Percentiles rank a stretch among this genome's conserved stretches.
These are phyloP conservation scores for Pyrenochaeta sp. DNA, from an alignment of 2,329 filamentous ascomycete genomes.

Conservation along the genomic window DNA sequence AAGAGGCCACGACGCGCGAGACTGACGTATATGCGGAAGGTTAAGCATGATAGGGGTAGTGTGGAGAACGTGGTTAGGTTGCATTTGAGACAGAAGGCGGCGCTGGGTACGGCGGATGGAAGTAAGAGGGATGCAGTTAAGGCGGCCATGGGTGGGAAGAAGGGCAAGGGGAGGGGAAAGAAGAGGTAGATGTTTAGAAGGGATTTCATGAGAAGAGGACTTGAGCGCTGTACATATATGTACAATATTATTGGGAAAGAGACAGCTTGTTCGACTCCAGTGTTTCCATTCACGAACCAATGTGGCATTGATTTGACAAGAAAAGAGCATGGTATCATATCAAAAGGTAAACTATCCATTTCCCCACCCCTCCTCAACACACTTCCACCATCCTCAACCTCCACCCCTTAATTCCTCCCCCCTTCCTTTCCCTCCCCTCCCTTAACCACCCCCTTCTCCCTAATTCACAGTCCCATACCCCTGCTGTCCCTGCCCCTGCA, in stretches of 20 bases:
- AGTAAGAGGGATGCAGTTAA: conserved; percentile 34
- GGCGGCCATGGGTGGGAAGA: conserved; percentile 33
- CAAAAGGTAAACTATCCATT: too few species aligned
- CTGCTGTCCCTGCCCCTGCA: conserved; percentile 11
- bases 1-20: conserved; percentile 87
- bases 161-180: conserved; percentile 41
- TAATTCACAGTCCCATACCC: conserved; percentile 15
- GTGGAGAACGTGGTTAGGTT: conserved; percentile 48
- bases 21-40: conserved; percentile 82
- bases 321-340: too few species aligned
- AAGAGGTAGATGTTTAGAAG: conserved; percentile 27
- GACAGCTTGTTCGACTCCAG: too few species aligned
- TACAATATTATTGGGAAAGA: too few species aligned
- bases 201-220: neutral
- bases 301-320: too few species aligned
- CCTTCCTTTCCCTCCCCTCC: neutral
- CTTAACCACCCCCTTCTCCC: neutral
- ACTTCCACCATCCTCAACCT: neutral
- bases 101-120: conserved; percentile 39
- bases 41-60: conserved; percentile 48
- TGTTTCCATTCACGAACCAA: too few species aligned
- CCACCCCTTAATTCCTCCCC: neutral
- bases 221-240: conserved; percentile 9
- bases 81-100: conserved; percentile 48
- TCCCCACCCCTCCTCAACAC: neutral